Evolutionary conservation across 192 early-diverging fungal species (phyloP), one percentile per base, ranked within the genome.

Genomic region (Podila verticillata): DNA sequence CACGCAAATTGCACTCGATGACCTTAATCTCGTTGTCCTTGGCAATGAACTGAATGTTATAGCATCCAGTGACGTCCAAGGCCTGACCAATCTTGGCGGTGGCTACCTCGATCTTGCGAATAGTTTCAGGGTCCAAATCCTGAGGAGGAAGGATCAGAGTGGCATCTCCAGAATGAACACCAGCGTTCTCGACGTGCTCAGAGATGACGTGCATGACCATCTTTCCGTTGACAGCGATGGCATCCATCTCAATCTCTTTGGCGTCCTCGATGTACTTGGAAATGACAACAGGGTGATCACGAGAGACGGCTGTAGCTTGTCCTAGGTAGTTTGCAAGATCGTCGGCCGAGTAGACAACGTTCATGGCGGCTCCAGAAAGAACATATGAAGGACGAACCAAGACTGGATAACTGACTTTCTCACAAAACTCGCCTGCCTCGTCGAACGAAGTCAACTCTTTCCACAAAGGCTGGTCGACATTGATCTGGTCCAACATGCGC

Each of bases 11-110:
- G 86, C 98, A 99, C 82, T 99, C 98, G 74, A 99, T 99, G 62
- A 99, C 95, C 89, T 99, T 99, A 87, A 99, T 96, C 83, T 98
- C 96, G 79, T 97, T 97, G 86, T 99, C 94, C 89, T 98, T 99
- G 82, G 96, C 96, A 87, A 99, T 98, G 72, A 99, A 96, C 87
- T 99, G 97, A 82, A 99, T 99, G 86, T 99, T 99, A 88, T 88
- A 94, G n/a, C 96, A 97, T 24, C 97, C 97, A 19, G 98, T 99
- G 20, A 98, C 93, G 60, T 98, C 94, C 57, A 99, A 84, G 12
- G 96, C 96, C 75, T 91, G 89, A 34, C 90, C 98, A 66, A 99
- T 96, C 71, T 97, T 97, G 48, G 91, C 88, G 10, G 97, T 97
- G 13, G 96, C 96, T 54, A 86, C 88, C 73, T 95, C 96, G 64